Evolutionary conservation across 495 filamentous ascomycete species (phyloP).

Genomic region (Corynascus novoguineensis): DNA sequence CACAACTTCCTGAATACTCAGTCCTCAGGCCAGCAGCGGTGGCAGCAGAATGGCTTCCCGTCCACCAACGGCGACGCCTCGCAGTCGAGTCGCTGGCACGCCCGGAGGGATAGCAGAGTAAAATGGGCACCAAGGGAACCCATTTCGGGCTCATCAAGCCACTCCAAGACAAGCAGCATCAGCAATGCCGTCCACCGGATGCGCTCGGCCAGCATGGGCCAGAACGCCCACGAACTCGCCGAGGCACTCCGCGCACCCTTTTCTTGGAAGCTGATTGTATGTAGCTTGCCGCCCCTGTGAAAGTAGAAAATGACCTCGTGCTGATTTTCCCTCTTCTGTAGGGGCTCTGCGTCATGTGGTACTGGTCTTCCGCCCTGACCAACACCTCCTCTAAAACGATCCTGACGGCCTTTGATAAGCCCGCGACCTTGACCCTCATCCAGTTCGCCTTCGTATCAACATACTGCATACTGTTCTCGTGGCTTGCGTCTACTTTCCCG

Average conservation of each 20-base stretch:
- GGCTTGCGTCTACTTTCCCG: constrained; percentile 64
- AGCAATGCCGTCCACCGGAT: constrained; percentile 79
- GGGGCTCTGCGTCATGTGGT: constrained; percentile 84
- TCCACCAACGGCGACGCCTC: constrained; percentile 31
- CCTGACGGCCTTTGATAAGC: constrained; percentile 85
- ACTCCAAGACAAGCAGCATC: constrained; percentile 74
- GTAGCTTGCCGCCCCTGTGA: constrained; percentile 3
- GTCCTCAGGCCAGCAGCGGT: constrained; percentile 31
- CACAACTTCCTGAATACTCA: constrained; percentile 29
- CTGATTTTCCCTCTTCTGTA: constrained; percentile 34
- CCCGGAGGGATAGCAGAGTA: constrained; percentile 45
- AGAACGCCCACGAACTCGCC: constrained; percentile 88
- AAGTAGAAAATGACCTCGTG: neutral
- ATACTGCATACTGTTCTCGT: constrained; percentile 78
- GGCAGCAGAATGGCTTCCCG: constrained; percentile 32
- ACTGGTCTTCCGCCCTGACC: constrained; percentile 86
- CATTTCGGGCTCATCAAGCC: constrained; percentile 38
- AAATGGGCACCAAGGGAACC: constrained; percentile 40
- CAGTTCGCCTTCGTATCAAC: constrained; percentile 92
- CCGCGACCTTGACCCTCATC: constrained; percentile 86
- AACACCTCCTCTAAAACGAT: constrained; percentile 98
- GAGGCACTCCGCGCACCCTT: constrained; percentile 86
- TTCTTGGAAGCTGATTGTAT: constrained; percentile 60
- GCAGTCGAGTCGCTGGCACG: constrained; percentile 44
- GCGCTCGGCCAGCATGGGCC: constrained; percentile 74